phyloP scores from a whole-genome alignment of 2,329 filamentous ascomycete species.

The Aspergillus ustus region DNA sequence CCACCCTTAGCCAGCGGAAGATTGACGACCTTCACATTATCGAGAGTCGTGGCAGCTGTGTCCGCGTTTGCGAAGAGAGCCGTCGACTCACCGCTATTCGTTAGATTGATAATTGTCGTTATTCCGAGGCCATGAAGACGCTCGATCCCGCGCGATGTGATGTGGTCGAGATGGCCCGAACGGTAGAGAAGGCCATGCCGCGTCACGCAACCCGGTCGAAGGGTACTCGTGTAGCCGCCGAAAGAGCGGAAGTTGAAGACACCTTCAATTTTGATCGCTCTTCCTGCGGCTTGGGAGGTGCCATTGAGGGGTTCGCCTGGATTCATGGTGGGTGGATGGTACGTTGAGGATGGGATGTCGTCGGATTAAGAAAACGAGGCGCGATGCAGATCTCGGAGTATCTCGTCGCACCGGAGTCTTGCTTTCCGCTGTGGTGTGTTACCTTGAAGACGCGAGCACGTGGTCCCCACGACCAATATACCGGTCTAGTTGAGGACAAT shows the following conservation, averaged over 20 bases:
- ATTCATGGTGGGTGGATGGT: background rate
- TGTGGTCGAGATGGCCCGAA: background rate
- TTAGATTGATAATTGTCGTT: slow-evolving; percentile 2
- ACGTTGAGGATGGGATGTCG: background rate
- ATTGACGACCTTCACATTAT: background rate
- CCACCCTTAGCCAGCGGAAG: slow-evolving; percentile 2
- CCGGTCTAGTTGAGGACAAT: too few relatives aligned
- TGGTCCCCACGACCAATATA: too few relatives aligned
- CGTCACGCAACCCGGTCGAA: background rate
- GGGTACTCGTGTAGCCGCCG: background rate
- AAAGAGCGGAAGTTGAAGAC: slow-evolving; percentile 5
- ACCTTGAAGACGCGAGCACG: too few relatives aligned
- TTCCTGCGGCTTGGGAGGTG: background rate
- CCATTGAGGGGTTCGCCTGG: background rate
- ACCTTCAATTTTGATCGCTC: background rate
- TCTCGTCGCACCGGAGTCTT: background rate
- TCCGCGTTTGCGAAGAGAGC: background rate
- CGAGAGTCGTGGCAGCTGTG: background rate
- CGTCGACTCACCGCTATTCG: background rate
- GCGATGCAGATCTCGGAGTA: background rate
- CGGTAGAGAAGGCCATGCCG: slow-evolving; percentile 3
- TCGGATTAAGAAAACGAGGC: background rate
- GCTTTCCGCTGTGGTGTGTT: background rate
- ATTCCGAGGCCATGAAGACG: background rate
- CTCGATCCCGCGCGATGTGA: background rate